phyloP scores from a whole-genome alignment of 768 basidiomycete genomes.

The Lactifluus volemus region DNA sequence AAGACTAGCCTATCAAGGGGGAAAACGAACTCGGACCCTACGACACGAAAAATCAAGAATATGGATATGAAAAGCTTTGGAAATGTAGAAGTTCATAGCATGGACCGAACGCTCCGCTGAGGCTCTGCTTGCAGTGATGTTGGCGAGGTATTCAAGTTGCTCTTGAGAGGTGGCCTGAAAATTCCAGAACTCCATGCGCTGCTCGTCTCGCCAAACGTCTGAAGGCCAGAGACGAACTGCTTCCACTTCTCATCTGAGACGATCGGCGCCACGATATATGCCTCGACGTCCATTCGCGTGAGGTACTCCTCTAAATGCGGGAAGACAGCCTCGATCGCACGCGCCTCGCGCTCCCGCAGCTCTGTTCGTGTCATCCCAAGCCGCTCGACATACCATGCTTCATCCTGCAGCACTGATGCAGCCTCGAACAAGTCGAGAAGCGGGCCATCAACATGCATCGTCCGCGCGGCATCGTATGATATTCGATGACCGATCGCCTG shows the following conservation, averaged over 20 bases:
- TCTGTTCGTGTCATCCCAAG: conserved; percentile 38
- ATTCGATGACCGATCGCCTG: conserved; percentile 59
- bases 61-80: background rate
- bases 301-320: conserved; percentile 19
- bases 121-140: background rate
- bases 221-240: background rate
- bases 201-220: background rate
- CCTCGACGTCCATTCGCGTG: conserved; percentile 7
- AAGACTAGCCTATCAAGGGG: too few species aligned
- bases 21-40: background rate
- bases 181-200: background rate
- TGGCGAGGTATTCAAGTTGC: background rate
- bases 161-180: background rate
- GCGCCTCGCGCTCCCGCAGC: conserved; percentile 29
- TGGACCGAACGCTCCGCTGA: conserved; percentile 1
- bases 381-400: conserved; percentile 53
- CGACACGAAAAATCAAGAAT: background rate
- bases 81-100: background rate
- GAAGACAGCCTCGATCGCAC: conserved; percentile 22
- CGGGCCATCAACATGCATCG: conserved; percentile 36
- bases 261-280: conserved; percentile 19
- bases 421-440: conserved; percentile 51
- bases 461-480: conserved; percentile 48
- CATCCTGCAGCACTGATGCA: conserved; percentile 42
- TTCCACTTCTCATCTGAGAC: conserved; percentile 19